Percentiles rank a stretch among this genome's conserved stretches.
phyloP scores from a whole-genome alignment of 495 filamentous ascomycete genomes.

The Podospora pseudopauciseta region DNA sequence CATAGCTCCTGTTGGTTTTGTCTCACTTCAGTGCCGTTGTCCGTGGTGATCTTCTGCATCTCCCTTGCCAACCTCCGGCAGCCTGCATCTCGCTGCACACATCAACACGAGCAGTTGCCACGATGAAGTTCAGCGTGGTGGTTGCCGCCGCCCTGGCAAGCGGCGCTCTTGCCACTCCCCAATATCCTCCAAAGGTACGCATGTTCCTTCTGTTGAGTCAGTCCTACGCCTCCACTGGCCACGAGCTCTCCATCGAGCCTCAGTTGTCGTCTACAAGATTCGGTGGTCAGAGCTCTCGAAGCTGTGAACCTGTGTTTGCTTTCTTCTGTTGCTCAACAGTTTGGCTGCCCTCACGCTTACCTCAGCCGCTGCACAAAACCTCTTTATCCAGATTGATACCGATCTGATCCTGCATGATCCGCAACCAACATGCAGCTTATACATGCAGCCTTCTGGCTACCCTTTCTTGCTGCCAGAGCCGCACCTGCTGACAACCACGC shows the following conservation, averaged over 20 bases:
- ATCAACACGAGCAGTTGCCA: not conserved
- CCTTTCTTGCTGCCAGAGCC: slow-evolving; percentile 8
- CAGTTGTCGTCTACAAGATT: too few relatives aligned
- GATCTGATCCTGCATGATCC: slow-evolving; percentile 15
- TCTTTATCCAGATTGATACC: slow-evolving; percentile 18
- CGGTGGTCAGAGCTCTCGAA: not conserved
- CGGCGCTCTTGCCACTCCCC: slow-evolving; percentile 16
- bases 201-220: not conserved
- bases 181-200: slow-evolving; percentile 4
- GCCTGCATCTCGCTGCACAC: not conserved
- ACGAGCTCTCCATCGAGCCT: not conserved
- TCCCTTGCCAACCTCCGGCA: not conserved
- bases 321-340: not conserved
- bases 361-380: slow-evolving; percentile 16
- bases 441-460: slow-evolving; percentile 23
- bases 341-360: not conserved
- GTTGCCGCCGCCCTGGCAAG: slow-evolving; percentile 24
- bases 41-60: slow-evolving; percentile 3
- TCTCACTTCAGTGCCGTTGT: not conserved
- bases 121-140: slow-evolving; percentile 23
- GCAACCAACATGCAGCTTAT: slow-evolving; percentile 26
- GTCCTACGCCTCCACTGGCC: not conserved
- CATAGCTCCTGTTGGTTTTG: not conserved
- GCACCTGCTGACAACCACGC: slow-evolving; percentile 23
- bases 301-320: not conserved